Evolutionary conservation across 2,329 filamentous ascomycete genomes (phyloP).

Genomic region (Lasiodiplodia sp.): DNA sequence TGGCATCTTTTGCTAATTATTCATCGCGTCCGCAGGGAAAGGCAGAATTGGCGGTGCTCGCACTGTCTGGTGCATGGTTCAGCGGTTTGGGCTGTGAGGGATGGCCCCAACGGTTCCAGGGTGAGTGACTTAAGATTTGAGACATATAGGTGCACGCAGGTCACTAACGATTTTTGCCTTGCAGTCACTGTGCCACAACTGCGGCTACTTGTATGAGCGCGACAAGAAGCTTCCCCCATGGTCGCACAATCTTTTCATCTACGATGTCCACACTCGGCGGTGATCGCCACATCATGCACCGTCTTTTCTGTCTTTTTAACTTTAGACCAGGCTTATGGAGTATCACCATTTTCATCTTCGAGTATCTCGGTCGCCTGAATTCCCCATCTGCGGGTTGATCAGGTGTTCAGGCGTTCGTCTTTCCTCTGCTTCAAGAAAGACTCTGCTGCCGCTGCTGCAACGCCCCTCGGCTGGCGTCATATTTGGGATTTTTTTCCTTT

Average conservation of each 20-base stretch:
- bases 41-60: conserved; percentile 82
- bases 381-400: conserved; percentile 2
- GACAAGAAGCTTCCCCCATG: conserved; percentile 83
- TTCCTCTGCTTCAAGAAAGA: not conserved
- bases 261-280: conserved; percentile 40
- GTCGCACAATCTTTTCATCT: conserved; percentile 72
- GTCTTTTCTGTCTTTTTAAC: not conserved
- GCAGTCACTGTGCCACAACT: conserved; percentile 90
- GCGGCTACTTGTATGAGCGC: conserved; percentile 86
- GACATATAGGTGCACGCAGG: not conserved
- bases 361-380: not conserved
- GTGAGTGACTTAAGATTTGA: conserved; percentile 61
- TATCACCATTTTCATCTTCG: conserved; percentile 10
- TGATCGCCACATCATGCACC: conserved; percentile 15
- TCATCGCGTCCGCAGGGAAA: conserved; percentile 62
- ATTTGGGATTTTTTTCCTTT: not conserved
- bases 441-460: not conserved
- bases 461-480: not conserved
- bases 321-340: conserved; percentile 25
- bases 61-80: conserved; percentile 90
- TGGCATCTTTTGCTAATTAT: conserved; percentile 14
- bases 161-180: conserved; percentile 23
- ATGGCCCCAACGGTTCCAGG: conserved; percentile 84
- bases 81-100: conserved; percentile 92
- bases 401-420: conserved; percentile 17